A percentile compares a stretch with the other conserved stretches of the same genome.
phyloP scores from a whole-genome alignment of 2,329 filamentous ascomycete species.

The Penicillium freii region DNA sequence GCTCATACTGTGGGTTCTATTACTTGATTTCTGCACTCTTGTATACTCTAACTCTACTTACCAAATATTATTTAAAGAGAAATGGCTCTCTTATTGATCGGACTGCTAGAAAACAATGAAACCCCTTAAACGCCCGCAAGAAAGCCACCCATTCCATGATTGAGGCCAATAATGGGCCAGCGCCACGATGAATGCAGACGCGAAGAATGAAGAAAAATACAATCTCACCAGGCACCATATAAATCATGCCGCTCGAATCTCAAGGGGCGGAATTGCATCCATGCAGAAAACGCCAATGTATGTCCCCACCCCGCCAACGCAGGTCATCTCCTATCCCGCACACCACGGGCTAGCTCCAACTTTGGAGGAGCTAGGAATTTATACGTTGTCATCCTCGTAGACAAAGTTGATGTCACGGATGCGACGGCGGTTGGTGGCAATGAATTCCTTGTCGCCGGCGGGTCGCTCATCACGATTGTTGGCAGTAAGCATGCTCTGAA shows the following conservation, averaged over 20 bases:
- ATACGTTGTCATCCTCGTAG: conserved; percentile 86
- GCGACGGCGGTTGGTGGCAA: conserved; percentile 71
- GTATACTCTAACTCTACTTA: not conserved
- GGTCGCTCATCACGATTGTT: conserved; percentile 90
- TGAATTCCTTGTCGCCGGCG: conserved; percentile 86
- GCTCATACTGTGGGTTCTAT: not conserved
- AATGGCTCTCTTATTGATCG: not conserved
- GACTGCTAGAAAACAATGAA: not conserved
- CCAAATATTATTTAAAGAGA: not conserved
- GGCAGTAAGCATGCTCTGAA: conserved; percentile 97
- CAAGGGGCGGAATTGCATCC: not conserved
- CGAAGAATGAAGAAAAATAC: not conserved
- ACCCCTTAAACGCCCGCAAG: conserved; percentile 4
- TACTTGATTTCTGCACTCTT: not conserved
- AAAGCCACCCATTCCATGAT: not conserved
- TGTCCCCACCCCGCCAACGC: not conserved
- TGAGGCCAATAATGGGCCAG: not conserved
- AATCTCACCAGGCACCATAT: not conserved
- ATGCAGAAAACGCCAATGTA: conserved; percentile 6
- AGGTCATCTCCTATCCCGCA: not conserved
- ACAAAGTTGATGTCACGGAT: conserved; percentile 89
- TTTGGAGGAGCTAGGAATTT: not conserved
- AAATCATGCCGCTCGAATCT: not conserved
- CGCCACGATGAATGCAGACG: conserved; percentile 14
- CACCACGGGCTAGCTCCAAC: not conserved